Base-by-base conservation (phyloP, 768 basidiomycete genomes). In the Heimioporus sp. region DNA sequence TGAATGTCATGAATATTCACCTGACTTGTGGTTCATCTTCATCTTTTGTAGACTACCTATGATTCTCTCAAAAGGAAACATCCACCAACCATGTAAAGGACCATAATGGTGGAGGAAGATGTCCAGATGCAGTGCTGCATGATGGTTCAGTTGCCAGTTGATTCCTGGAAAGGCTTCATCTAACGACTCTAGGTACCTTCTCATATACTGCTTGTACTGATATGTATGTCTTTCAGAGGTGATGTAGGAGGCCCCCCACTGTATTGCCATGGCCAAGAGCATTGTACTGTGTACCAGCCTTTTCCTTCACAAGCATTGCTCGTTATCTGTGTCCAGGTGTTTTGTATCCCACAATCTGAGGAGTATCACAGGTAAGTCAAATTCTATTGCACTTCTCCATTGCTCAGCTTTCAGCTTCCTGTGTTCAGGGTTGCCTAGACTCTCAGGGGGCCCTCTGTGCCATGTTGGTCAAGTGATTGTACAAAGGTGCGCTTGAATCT, bases 361-460 rank as follows among this genome's bases (percentile, higher is more conserved):
- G 1, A 73, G 60, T 2, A 59, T 65, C 5, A 72, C 58, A 0
- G 61, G 61, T 10, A 72, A 49, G 45, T 71, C 49, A 5, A 70
- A 50, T 1, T 65, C 58, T 19, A 65, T 63, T 1, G 63, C 24
- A 1, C 53, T 50, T 15, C 62, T 46, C 70, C 69, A 72, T 36
- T 73, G 62, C 49, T 70, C 67, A 4, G 69, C 70, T 32, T 65
- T 70, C 3, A 72, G 56, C 43, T 70, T 73, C 2, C 71, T 63
- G n/a, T 38, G 60, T 61, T 8, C 67, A 56, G 64, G 54, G 56
- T 44, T 59, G 49, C 21, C 56, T 19, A 21, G 65, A 64, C 34
- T 64, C 57, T 7, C 46, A 20, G 16, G 52, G 35, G 37, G 65
- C 37, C 65, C 67, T 62, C 17, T 44, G 57, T 19, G 67, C 67